These are phyloP conservation scores for Cyclotella atomus DNA, from an alignment of 108 stramenopile genomes.

Conservation along the genomic window DNA sequence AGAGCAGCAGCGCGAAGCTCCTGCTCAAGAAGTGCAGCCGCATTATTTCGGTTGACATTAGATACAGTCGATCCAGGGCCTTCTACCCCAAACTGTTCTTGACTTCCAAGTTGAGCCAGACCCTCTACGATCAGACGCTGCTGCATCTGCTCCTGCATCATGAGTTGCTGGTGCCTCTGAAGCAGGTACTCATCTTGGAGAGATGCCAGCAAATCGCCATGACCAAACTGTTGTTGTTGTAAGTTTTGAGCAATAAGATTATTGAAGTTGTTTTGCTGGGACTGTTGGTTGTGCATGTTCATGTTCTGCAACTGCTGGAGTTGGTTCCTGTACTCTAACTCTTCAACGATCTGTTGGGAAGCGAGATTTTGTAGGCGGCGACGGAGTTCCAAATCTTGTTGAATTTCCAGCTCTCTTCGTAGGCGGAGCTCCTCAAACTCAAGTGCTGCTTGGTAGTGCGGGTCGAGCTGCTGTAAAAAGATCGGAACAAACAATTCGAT, in stretches of 20 bases:
- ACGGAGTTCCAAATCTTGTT: constrained; percentile 35
- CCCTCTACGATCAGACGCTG: constrained; percentile 27
- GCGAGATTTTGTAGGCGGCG: constrained; percentile 29
- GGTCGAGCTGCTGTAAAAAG: constrained; percentile 19
- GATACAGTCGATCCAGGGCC: constrained; percentile 16
- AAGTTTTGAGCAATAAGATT: constrained; percentile 34
- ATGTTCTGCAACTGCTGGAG: constrained; percentile 21
- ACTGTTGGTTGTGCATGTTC: constrained; percentile 8
- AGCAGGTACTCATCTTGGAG: constrained; percentile 26
- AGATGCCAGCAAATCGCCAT: constrained; percentile 4
- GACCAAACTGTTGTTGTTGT: constrained; percentile 18
- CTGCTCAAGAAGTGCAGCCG: neutral
- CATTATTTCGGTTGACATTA: constrained; percentile 16
- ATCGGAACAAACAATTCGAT: neutral
- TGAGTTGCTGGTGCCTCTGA: constrained; percentile 19
- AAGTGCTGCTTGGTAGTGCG: constrained; percentile 31
- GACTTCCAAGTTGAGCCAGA: constrained; percentile 19
- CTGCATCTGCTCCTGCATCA: constrained; percentile 38
- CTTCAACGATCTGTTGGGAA: constrained; percentile 28
- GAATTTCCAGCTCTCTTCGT: constrained; percentile 29
- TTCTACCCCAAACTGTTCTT: constrained; percentile 14
- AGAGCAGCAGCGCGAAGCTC: neutral
- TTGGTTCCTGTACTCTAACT: constrained; percentile 40
- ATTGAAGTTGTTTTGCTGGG: constrained; percentile 26
- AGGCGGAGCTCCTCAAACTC: constrained; percentile 40